Percentiles rank a stretch among this genome's conserved stretches.
These are phyloP conservation scores for Epichloe coenophiala DNA, from an alignment of 2,329 filamentous ascomycete species.

Conservation along the genomic window DNA sequence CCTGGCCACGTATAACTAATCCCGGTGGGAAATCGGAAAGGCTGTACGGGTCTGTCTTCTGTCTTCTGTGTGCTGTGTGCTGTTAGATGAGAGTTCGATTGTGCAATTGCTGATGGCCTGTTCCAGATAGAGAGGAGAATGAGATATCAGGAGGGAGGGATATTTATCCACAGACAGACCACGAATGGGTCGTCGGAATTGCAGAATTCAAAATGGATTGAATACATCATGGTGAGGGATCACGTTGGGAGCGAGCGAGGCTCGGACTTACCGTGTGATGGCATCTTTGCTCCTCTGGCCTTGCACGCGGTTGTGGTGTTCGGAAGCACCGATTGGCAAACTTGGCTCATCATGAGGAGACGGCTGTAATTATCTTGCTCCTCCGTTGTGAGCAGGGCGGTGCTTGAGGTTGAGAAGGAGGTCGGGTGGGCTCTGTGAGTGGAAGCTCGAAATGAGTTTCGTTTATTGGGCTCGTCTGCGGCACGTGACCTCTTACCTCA, in stretches of 20 bases:
- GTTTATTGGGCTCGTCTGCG: not conserved
- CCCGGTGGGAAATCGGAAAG: no score
- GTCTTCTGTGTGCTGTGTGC: no score
- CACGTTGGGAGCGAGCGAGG: not conserved
- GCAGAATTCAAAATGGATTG: constrained; percentile 33
- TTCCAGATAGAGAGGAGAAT: no score
- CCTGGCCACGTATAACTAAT: constrained; percentile 13
- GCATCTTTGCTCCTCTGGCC: not conserved
- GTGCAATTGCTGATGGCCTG: not conserved
- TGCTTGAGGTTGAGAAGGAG: not conserved
- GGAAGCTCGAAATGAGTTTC: not conserved
- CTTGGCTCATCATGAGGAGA: no score
- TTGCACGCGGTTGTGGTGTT: not conserved
- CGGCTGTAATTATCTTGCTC: no score
- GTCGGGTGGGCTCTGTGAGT: not conserved
- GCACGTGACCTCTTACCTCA: not conserved
- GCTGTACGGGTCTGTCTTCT: not conserved
- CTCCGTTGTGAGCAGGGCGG: no score
- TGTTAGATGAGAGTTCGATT: not conserved
- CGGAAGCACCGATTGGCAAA: no score
- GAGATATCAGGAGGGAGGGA: not conserved
- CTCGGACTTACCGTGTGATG: not conserved
- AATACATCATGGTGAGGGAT: constrained; percentile 19
- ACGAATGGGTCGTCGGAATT: constrained; percentile 27
- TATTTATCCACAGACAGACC: constrained; percentile 18